A percentile compares a stretch with the other conserved stretches of the same genome.
Evolutionary conservation across 345 rosid species (phyloP).

Genomic region (Lepidium didymum): DNA sequence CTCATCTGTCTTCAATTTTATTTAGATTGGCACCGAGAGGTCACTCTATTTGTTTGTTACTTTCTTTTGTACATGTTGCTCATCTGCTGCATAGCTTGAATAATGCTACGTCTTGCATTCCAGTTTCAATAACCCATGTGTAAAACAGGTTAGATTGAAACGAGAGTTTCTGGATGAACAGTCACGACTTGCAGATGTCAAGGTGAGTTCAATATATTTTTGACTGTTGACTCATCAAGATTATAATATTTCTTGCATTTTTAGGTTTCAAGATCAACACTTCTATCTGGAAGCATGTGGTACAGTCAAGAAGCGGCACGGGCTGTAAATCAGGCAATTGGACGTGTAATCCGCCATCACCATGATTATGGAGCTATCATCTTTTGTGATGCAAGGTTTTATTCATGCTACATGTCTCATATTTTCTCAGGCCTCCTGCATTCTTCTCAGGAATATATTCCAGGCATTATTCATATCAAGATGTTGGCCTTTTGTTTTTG

Average conservation of each 20-base stretch:
- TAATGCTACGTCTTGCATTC: not conserved
- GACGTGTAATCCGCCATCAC: slow-evolving; percentile 93
- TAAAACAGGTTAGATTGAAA: slow-evolving; percentile 72
- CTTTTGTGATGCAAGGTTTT: slow-evolving; percentile 88
- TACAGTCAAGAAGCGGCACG: slow-evolving; percentile 84
- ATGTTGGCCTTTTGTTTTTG: not conserved
- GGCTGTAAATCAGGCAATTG: slow-evolving; percentile 97
- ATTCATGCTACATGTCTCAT: not conserved
- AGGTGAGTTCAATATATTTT: slow-evolving; percentile 33
- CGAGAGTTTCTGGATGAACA: slow-evolving; percentile 78
- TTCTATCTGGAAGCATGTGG: slow-evolving; percentile 80
- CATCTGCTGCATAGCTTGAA: not conserved
- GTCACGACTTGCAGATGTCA: slow-evolving; percentile 32
- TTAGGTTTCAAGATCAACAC: slow-evolving; percentile 31
- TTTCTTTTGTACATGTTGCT: not conserved
- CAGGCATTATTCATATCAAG: not conserved
- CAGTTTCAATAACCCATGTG: not conserved
- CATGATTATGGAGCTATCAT: slow-evolving; percentile 92
- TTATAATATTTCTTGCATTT: slow-evolving; percentile 10
- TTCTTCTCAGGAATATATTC: not conserved
- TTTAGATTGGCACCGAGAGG: slow-evolving; percentile 3
- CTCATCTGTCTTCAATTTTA: slow-evolving; percentile 3
- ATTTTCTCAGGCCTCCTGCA: not conserved
- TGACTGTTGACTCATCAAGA: slow-evolving; percentile 11
- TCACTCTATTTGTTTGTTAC: not conserved